Conservation (phyloP, 306 rosid species). For the Prosopis cineraria region DNA sequence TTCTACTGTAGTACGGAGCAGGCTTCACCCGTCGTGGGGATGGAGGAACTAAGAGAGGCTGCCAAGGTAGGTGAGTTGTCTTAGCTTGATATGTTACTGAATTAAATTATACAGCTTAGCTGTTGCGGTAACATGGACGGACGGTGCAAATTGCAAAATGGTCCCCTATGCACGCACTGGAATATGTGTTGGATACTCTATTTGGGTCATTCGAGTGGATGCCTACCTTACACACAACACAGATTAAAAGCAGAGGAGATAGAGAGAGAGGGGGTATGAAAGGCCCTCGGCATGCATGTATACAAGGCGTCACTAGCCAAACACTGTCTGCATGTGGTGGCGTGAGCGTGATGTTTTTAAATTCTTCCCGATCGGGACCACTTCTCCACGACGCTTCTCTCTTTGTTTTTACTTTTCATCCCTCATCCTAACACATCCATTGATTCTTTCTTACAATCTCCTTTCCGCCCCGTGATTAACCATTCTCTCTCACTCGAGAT, state of each 20-base stretch:
- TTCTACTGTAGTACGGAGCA: too few relatives aligned
- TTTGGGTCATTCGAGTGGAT: conserved; percentile 23
- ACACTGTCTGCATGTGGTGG: conserved; percentile 70
- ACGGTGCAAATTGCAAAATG: conserved; percentile 5
- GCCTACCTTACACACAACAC: conserved; percentile 49
- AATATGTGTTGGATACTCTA: neutral
- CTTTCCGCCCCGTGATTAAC: conserved; percentile 32
- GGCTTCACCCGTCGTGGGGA: too few relatives aligned
- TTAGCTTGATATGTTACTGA: neutral
- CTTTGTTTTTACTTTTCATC: conserved; percentile 43
- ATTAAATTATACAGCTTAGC: neutral
- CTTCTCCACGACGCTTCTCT: conserved; percentile 44
- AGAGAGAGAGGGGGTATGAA: conserved; percentile 26
- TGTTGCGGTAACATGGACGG: neutral
- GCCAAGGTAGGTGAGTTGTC: conserved; percentile 7
- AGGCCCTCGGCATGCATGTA: conserved; percentile 29
- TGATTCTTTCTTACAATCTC: neutral
- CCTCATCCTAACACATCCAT: neutral
- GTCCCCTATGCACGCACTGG: neutral
- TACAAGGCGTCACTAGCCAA: conserved; percentile 45
- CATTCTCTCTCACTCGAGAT: neutral
- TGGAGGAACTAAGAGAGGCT: too few relatives aligned
- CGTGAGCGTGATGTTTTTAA: conserved; percentile 70
- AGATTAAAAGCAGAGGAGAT: conserved; percentile 21
- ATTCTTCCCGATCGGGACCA: conserved; percentile 49